Percentiles rank a stretch among this genome's conserved stretches.
phyloP scores from a whole-genome alignment of 2,329 filamentous ascomycete genomes.

The Pseudogymnoascus sp. region DNA sequence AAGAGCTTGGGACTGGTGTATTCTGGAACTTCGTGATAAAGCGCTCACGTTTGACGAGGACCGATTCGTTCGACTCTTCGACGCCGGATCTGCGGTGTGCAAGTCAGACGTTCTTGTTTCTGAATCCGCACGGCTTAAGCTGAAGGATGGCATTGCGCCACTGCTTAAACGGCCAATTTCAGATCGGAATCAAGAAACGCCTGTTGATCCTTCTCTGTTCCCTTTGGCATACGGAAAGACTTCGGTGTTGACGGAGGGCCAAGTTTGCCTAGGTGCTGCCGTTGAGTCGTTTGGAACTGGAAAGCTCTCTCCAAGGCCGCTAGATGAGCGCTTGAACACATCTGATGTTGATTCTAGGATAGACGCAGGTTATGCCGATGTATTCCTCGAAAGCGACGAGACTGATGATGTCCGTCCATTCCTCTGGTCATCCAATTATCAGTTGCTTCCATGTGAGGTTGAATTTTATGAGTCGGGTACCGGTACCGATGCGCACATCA shows the following conservation, averaged over 20 bases:
- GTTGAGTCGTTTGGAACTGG: background rate
- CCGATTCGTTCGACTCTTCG: slow-evolving; percentile 5
- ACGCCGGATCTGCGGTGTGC: slow-evolving; percentile 28
- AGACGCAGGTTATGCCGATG: background rate
- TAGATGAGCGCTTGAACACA: background rate
- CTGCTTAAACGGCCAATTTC: no score
- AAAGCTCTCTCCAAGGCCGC: background rate
- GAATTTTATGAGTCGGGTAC: slow-evolving; percentile 16
- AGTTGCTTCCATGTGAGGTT: slow-evolving; percentile 36
- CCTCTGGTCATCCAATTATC: slow-evolving; percentile 31
- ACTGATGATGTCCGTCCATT: background rate
- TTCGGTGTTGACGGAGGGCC: slow-evolving; percentile 29
- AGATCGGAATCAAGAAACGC: slow-evolving; percentile 33
- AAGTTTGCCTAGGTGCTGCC: background rate
- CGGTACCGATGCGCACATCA: slow-evolving; percentile 18
- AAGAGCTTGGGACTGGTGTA: slow-evolving; percentile 12
- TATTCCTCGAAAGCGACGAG: background rate
- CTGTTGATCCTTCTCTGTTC: slow-evolving; percentile 55
- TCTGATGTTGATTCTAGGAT: background rate
- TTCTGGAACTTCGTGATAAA: slow-evolving; percentile 14
- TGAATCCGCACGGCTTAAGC: no score
- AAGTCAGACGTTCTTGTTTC: no score
- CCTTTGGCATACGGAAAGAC: slow-evolving; percentile 47
- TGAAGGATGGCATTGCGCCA: no score
- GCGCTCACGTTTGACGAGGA: slow-evolving; percentile 5